Evolutionary conservation across 2,329 filamentous ascomycete genomes (phyloP).

Genomic region (Trichoderma sp.): DNA sequence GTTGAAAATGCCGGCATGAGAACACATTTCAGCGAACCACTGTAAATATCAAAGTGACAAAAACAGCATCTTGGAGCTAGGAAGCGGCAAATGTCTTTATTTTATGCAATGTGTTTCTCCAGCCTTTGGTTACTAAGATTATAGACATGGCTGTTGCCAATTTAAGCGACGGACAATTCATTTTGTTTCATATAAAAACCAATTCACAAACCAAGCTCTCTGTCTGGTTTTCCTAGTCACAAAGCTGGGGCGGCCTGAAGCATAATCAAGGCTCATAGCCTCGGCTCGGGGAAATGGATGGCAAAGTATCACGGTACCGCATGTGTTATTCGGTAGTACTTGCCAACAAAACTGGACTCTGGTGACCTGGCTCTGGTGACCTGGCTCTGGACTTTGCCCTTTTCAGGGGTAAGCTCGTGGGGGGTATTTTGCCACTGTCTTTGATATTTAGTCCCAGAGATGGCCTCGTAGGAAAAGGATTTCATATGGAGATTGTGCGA

Average conservation of each 20-base stretch:
- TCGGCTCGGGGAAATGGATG: background rate
- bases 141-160: background rate
- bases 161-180: background rate
- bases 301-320: background rate
- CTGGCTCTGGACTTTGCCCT: background rate
- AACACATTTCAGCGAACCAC: background rate
- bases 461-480: background rate
- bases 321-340: background rate
- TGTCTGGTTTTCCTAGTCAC: background rate
- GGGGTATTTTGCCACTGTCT: background rate
- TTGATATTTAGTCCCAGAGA: background rate
- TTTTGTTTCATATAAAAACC: background rate
- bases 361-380: background rate
- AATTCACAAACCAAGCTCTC: background rate
- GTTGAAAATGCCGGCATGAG: background rate
- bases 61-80: background rate
- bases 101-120: background rate
- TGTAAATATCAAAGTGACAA: background rate
- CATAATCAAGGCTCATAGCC: background rate
- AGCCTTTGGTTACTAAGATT: background rate
- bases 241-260: background rate
- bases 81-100: background rate
- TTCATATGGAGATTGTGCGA: background rate
- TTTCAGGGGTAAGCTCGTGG: background rate
- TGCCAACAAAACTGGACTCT: background rate